Evolutionary conservation across 192 early-diverging fungal species (phyloP).

Genomic region (Podila minutissima): DNA sequence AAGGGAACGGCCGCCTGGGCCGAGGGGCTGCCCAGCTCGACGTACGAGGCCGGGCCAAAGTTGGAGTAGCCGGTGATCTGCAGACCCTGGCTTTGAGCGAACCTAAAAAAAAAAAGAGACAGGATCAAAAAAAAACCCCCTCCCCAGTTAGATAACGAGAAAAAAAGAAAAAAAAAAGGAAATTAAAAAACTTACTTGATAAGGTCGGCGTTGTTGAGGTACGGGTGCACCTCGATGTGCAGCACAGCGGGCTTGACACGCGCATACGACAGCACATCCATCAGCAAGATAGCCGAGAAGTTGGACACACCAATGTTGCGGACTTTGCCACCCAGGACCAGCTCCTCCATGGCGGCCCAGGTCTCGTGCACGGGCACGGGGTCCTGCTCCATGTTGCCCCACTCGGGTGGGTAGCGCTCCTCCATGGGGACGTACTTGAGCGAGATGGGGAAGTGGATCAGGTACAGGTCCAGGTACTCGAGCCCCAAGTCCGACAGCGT

Average conservation of each 20-base stretch:
- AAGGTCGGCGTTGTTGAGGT: conserved; percentile 71
- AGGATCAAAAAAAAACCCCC: background rate
- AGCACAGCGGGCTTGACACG: conserved; percentile 73
- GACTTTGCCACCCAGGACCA: conserved; percentile 67
- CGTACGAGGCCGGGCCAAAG: conserved; percentile 65
- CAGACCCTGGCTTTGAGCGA: conserved; percentile 62
- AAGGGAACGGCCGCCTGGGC: conserved; percentile 52
- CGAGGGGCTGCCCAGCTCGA: conserved; percentile 20
- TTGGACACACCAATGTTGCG: conserved; percentile 79
- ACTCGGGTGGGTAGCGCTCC: conserved; percentile 57
- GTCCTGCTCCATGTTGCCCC: conserved; percentile 55
- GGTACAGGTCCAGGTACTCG: conserved; percentile 73
- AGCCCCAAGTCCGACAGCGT: conserved; percentile 62
- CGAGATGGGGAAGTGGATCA: conserved; percentile 76
- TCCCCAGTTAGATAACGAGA: background rate
- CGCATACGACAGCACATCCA: conserved; percentile 67
- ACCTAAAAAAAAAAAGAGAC: conserved; percentile 6
- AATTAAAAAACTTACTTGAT: conserved; percentile 59
- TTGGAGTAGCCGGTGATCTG: conserved; percentile 80
- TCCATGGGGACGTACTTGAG: conserved; percentile 62
- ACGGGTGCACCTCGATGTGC: conserved; percentile 83
- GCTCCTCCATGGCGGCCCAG: conserved; percentile 79
- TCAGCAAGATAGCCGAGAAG: conserved; percentile 59
- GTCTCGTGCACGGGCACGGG: conserved; percentile 65
- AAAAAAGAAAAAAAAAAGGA: background rate